phyloP scores from a whole-genome alignment of 352 stramenopile species.

The Globisporangium parvum region DNA sequence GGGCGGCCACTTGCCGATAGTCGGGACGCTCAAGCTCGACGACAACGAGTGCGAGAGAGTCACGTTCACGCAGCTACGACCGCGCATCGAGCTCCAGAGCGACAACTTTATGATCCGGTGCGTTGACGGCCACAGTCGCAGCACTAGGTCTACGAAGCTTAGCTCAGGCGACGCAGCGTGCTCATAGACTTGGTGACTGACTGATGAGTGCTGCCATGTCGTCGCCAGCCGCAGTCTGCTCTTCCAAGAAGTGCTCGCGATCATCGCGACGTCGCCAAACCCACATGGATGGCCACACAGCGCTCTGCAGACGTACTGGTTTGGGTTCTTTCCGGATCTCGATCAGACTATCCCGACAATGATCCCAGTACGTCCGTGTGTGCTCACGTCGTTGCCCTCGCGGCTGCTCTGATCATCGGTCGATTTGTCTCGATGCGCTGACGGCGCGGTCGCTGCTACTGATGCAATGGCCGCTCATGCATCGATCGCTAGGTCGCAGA shows the following conservation, averaged over 20 bases:
- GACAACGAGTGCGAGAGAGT: slow-evolving; percentile 43
- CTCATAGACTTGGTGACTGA: too few relatives aligned
- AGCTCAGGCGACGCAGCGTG: too few relatives aligned
- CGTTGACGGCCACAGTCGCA: not conserved
- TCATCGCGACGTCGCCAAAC: slow-evolving; percentile 52
- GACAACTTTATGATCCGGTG: slow-evolving; percentile 57
- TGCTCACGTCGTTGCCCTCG: too few relatives aligned
- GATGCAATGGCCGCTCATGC: too few relatives aligned
- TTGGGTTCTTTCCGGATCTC: slow-evolving; percentile 49
- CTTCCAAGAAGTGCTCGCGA: slow-evolving; percentile 71
- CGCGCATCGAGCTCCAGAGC: slow-evolving; percentile 62
- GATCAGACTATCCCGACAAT: slow-evolving; percentile 32
- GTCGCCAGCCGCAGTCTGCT: slow-evolving; percentile 44
- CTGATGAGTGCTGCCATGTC: too few relatives aligned
- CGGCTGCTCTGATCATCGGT: too few relatives aligned
- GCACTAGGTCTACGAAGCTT: too few relatives aligned
- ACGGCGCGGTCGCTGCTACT: too few relatives aligned
- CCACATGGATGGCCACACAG: slow-evolving; percentile 58
- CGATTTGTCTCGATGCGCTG: too few relatives aligned
- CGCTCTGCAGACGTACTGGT: slow-evolving; percentile 73
- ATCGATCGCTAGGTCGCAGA: slow-evolving; percentile 20
- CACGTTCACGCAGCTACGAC: slow-evolving; percentile 58
- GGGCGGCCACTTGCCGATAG: slow-evolving; percentile 51
- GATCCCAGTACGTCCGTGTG: slow-evolving; percentile 42
- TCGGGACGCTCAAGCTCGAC: slow-evolving; percentile 60